Conservation (phyloP, 106 monocot species). For the Hemerocallis citrina region DNA sequence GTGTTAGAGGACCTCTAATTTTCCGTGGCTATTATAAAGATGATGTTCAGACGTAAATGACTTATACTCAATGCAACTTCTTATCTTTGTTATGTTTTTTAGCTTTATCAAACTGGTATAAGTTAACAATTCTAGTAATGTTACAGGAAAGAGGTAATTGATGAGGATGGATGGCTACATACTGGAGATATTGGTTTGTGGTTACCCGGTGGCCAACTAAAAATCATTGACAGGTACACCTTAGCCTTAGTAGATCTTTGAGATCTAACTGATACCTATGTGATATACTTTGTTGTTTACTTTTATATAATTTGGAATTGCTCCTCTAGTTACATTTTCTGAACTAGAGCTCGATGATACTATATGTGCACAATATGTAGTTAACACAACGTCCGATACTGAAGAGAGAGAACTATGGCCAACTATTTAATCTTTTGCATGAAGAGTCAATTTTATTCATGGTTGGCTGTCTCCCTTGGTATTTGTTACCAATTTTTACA, state of each 20-base stretch:
- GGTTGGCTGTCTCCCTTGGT: too few relatives aligned
- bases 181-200: slow-evolving; percentile 98
- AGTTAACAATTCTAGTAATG: slow-evolving; percentile 12
- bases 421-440: too few relatives aligned
- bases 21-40: slow-evolving; percentile 48
- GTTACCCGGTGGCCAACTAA: slow-evolving; percentile 87
- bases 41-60: slow-evolving; percentile 3
- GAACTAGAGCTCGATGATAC: too few relatives aligned
- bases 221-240: slow-evolving; percentile 82
- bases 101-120: not conserved
- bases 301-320: not conserved
- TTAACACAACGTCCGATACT: too few relatives aligned
- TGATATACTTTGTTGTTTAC: not conserved
- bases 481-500: too few relatives aligned
- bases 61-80: not conserved
- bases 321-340: too few relatives aligned
- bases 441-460: too few relatives aligned
- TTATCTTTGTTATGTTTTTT: not conserved
- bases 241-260: not conserved
- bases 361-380: too few relatives aligned
- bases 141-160: slow-evolving; percentile 79
- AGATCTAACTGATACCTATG: not conserved
- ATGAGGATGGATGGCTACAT: slow-evolving; percentile 94
- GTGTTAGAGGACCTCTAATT: slow-evolving; percentile 50
- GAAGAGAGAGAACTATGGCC: too few relatives aligned